Base-by-base conservation (phyloP, 768 basidiomycete species). In the Psilocybe tampanensis region DNA sequence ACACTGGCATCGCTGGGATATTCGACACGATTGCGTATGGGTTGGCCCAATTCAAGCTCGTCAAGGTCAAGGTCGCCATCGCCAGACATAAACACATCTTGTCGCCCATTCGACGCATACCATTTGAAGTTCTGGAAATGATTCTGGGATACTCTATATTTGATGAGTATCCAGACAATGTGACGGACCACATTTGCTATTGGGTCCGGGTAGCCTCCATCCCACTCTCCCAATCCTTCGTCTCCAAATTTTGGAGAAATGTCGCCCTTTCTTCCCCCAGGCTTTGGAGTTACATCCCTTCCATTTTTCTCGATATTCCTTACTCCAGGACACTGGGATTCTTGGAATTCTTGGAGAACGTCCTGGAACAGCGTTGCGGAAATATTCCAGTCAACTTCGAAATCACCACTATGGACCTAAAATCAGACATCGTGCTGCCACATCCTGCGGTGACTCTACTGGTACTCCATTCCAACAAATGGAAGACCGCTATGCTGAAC, bases 101-200 rank as follows among this genome's bases (percentile, higher is more conserved):
- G 3, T 48, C 47, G 12, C 47, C 47, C 33, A 41, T 55, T 13
- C 45, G 54, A 19, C 54, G 54, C 15, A 8, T 55, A 3, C 54
- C 54, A 26, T 2, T 39, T 3, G 54, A 55, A 5, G 23, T 55
- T 42, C 22, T 55, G 26, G 32, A 44, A 18, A 34, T 41, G 18
- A 48, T 55, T 17, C 41, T 55, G 22, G 21, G n/a, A 11, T 32
- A 32, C n/a, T 26, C 47, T n/a, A 15, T 23, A 15, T 33, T 15
- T 13, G 34, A 51, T 11, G 32, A 9, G 34, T 11, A 13, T 18
- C 21, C 0, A 7, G 18, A n/a, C n/a, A n/a, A n/a, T n/a, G n/a
- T n/a, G n/a, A n/a, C n/a, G n/a, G n/a, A n/a, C n/a, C n/a, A n/a
- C n/a, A n/a, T n/a, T n/a, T n/a, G n/a, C n/a, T n/a, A n/a, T n/a